These are phyloP conservation scores for Iberis pinnata DNA, from an alignment of 345 rosid genomes.

Conservation along the genomic window DNA sequence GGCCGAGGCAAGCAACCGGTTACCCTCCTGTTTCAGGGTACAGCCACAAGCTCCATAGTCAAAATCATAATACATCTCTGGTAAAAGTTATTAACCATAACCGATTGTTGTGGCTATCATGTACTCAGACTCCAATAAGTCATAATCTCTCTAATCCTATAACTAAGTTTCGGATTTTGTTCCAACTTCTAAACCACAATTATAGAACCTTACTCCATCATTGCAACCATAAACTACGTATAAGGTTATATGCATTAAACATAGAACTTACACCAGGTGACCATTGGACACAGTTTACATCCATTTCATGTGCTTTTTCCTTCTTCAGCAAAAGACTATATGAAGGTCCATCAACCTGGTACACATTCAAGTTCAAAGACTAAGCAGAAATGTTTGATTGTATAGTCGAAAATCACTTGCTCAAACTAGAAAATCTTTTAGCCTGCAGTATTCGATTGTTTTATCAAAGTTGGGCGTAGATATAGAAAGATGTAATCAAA, in stretches of 20 bases:
- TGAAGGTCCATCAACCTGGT: slow-evolving; percentile 65
- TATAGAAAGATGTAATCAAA: background rate
- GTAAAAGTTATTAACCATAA: background rate
- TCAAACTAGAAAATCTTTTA: too few relatives aligned
- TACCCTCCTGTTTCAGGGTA: slow-evolving; percentile 19
- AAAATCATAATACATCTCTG: background rate
- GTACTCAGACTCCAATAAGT: background rate
- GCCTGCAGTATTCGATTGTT: too few relatives aligned
- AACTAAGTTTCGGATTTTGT: slow-evolving; percentile 1
- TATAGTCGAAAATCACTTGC: too few relatives aligned
- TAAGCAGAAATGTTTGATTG: too few relatives aligned
- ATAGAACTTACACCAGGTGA: slow-evolving; percentile 57
- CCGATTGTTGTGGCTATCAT: background rate
- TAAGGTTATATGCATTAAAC: background rate
- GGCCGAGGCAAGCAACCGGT: slow-evolving; percentile 62
- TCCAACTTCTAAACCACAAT: background rate
- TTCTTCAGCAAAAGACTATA: slow-evolving; percentile 54
- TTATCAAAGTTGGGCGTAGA: background rate
- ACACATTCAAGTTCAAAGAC: slow-evolving; percentile 7
- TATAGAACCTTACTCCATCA: background rate
- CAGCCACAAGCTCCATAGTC: slow-evolving; percentile 4
- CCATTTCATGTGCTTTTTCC: slow-evolving; percentile 91
- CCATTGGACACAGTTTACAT: slow-evolving; percentile 81
- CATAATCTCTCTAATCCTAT: slow-evolving; percentile 6
- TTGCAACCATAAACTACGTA: background rate